Conservation (phyloP, 176 grass and related monocot genomes). For the Triticum monococcum region DNA sequence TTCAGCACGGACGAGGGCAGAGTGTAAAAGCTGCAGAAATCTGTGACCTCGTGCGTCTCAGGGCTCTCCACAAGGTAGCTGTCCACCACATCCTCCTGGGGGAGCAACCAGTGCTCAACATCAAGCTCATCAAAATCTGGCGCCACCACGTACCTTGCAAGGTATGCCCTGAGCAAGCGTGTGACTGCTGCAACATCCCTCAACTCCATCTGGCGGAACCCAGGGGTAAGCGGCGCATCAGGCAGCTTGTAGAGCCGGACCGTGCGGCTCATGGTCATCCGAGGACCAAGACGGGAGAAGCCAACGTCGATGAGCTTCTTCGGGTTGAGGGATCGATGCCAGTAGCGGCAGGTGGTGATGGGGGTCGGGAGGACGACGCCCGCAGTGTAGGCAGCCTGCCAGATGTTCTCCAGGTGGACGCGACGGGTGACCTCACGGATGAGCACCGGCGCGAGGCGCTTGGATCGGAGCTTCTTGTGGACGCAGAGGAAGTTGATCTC, state of each 20-base stretch:
- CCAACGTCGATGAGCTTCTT: constrained; percentile 98
- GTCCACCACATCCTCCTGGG: constrained; percentile 78
- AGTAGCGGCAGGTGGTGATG: constrained; percentile 95
- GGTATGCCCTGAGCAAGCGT: constrained; percentile 70
- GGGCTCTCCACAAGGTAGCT: constrained; percentile 97
- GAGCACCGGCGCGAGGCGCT: constrained; percentile 96
- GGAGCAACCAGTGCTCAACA: constrained; percentile 98
- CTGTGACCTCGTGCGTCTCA: constrained; percentile 89
- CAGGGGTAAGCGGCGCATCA: constrained; percentile 70
- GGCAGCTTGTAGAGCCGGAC: constrained; percentile 95
- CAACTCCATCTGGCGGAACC: constrained; percentile 90
- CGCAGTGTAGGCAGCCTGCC: constrained; percentile 98
- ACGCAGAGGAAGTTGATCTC: constrained; percentile 99
- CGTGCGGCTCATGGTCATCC: constrained; percentile 99
- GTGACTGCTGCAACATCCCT: constrained; percentile 86
- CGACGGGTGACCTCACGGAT: constrained; percentile 95
- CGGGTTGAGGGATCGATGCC: constrained; percentile 92
- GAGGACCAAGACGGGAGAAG: constrained; percentile 78
- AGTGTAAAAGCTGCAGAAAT: constrained; percentile 98
- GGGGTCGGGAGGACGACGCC: constrained; percentile 91
- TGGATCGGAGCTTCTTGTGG: constrained; percentile 99
- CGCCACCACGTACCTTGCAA: constrained; percentile 65
- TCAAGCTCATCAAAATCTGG: constrained; percentile 95
- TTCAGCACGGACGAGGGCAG: constrained; percentile 89
- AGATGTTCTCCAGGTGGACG: constrained; percentile 95